These are phyloP conservation scores for Plasmodium gonderi DNA, from an alignment of 169 alveolate genomes.

Conservation along the genomic window DNA sequence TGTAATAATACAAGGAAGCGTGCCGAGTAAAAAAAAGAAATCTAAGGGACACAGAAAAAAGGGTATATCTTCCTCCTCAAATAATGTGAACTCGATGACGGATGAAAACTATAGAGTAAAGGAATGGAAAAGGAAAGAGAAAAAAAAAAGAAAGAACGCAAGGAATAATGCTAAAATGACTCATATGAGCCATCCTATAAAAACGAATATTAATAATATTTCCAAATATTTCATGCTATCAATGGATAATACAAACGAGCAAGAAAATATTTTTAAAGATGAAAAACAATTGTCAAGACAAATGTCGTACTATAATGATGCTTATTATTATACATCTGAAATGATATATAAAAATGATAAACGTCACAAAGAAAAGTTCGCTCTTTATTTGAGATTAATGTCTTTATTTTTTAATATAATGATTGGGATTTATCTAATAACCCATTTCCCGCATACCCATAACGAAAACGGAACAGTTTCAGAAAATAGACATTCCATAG, in stretches of 20 bases:
- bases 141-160: slow-evolving; percentile 9
- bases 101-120: background rate
- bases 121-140: background rate
- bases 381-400: slow-evolving; percentile 55
- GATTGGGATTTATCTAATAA: slow-evolving; percentile 55
- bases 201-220: slow-evolving; percentile 11
- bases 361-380: slow-evolving; percentile 44
- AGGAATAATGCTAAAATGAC: background rate
- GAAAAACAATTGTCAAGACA: slow-evolving; percentile 66
- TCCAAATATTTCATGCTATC: slow-evolving; percentile 49
- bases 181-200: background rate
- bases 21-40: background rate
- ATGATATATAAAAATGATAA: slow-evolving; percentile 60
- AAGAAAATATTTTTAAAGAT: slow-evolving; percentile 52
- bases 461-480: background rate
- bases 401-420: slow-evolving; percentile 56
- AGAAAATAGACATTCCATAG: slow-evolving; percentile 8
- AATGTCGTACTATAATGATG: slow-evolving; percentile 69
- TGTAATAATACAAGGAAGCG: background rate
- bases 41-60: background rate
- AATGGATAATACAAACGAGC: slow-evolving; percentile 51
- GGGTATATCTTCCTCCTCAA: background rate
- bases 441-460: slow-evolving; percentile 52
- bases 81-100: background rate
- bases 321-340: slow-evolving; percentile 65